phyloP scores from a whole-genome alignment of 192 early-diverging fungal species.

The Mortierella alpina region DNA sequence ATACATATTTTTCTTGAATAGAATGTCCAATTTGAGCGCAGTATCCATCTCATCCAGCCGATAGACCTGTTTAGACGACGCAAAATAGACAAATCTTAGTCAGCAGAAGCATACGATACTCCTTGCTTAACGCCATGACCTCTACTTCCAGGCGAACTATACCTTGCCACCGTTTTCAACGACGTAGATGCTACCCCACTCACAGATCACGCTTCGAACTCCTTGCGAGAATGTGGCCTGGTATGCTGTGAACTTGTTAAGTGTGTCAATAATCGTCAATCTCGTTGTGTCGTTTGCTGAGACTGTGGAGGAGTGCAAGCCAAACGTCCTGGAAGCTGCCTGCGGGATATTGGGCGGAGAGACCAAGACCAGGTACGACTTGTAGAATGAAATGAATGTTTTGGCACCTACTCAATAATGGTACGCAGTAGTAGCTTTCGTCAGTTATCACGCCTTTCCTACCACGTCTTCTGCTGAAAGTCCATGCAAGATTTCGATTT shows the following conservation, averaged over 20 bases:
- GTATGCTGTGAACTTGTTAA: conserved; percentile 93
- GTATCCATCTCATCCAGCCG: conserved; percentile 91
- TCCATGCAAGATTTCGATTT: conserved; percentile 52
- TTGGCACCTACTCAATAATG: conserved; percentile 64
- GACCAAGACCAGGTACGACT: conserved; percentile 79
- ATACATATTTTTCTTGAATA: conserved; percentile 93
- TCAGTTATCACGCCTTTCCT: conserved; percentile 42
- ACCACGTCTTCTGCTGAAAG: conserved; percentile 18
- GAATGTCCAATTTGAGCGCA: conserved; percentile 84
- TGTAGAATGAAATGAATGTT: conserved; percentile 75
- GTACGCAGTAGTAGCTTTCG: conserved; percentile 42
- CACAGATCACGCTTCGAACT: conserved; percentile 77
- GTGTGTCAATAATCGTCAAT: conserved; percentile 89
- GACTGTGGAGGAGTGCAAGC: conserved; percentile 24
- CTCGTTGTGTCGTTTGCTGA: conserved; percentile 61
- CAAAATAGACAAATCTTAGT: not conserved
- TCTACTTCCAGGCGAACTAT: not conserved
- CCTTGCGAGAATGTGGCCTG: conserved; percentile 79
- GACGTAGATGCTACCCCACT: conserved; percentile 93
- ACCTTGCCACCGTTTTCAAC: conserved; percentile 81
- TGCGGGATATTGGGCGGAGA: conserved; percentile 63
- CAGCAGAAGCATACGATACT: not conserved
- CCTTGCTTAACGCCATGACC: not conserved
- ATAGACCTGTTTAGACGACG: conserved; percentile 64
- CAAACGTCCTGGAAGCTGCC: conserved; percentile 54